phyloP scores from a whole-genome alignment of 2,329 filamentous ascomycete species.

The Hirsutella minnesotensis region DNA sequence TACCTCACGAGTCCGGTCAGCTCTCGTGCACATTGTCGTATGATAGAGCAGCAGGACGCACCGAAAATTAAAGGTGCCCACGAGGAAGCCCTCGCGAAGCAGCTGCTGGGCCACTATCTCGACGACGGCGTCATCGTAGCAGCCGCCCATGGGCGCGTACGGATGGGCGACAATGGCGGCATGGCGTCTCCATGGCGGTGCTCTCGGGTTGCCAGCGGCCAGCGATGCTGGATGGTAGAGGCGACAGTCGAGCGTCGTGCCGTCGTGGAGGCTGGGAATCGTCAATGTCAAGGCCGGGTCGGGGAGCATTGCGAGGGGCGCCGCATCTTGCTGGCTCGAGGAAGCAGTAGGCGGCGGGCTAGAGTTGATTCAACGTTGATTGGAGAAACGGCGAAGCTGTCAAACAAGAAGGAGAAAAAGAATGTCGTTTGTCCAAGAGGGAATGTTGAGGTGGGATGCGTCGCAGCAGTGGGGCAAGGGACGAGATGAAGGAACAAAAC shows the following conservation, averaged over 20 bases:
- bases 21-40: background rate
- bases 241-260: constrained; percentile 64
- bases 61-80: constrained; percentile 90
- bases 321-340: background rate
- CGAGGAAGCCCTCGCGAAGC: constrained; percentile 58
- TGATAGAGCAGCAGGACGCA: constrained; percentile 21
- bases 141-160: constrained; percentile 78
- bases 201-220: constrained; percentile 15
- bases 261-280: constrained; percentile 76
- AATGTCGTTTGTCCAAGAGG: too few relatives aligned
- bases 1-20: constrained; percentile 21
- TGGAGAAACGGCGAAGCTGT: too few relatives aligned
- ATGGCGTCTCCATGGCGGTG: constrained; percentile 32
- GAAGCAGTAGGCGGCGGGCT: too few relatives aligned
- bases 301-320: constrained; percentile 32
- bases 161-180: constrained; percentile 71
- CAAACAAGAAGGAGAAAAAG: too few relatives aligned
- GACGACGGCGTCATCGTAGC: constrained; percentile 72
- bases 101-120: constrained; percentile 52
- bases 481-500: too few relatives aligned
- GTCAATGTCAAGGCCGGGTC: constrained; percentile 54
- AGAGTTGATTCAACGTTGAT: too few relatives aligned
- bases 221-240: constrained; percentile 59
- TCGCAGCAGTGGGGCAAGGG: too few relatives aligned
- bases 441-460: too few relatives aligned